phyloP scores from a whole-genome alignment of 2,329 filamentous ascomycete species.

The Hymenoscyphus occultus region DNA sequence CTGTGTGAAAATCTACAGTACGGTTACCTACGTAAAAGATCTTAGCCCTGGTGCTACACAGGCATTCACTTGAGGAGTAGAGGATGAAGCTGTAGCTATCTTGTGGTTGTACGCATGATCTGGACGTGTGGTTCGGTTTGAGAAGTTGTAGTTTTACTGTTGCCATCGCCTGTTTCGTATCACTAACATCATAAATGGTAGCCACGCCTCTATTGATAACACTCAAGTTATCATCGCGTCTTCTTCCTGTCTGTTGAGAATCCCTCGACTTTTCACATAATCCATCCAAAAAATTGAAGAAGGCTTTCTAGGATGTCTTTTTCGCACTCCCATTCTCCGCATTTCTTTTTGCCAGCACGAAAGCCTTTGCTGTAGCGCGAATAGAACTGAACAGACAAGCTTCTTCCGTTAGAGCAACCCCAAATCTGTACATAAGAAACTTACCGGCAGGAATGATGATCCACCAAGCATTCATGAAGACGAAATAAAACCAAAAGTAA shows the following conservation, averaged over 20 bases:
- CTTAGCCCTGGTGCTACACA: too few species aligned
- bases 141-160: too few species aligned
- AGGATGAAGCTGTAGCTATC: too few species aligned
- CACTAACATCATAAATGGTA: neutral
- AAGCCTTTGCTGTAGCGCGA: slow-evolving; percentile 27
- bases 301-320: slow-evolving; percentile 15
- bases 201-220: neutral
- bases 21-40: too few species aligned
- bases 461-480: slow-evolving; percentile 61
- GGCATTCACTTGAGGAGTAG: too few species aligned
- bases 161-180: too few species aligned
- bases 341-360: slow-evolving; percentile 16
- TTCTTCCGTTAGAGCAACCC: slow-evolving; percentile 12
- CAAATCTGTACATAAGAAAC: slow-evolving; percentile 31
- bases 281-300: slow-evolving; percentile 20
- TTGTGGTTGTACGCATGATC: too few species aligned
- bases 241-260: too few species aligned
- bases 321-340: slow-evolving; percentile 16
- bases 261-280: neutral
- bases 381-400: slow-evolving; percentile 30
- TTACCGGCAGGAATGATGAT: slow-evolving; percentile 53
- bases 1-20: too few species aligned
- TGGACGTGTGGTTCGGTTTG: too few species aligned
- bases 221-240: too few species aligned
- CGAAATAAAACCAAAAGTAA: slow-evolving; percentile 64